phyloP scores from a whole-genome alignment of 331 rosid species.

The Pyrus hybrid region DNA sequence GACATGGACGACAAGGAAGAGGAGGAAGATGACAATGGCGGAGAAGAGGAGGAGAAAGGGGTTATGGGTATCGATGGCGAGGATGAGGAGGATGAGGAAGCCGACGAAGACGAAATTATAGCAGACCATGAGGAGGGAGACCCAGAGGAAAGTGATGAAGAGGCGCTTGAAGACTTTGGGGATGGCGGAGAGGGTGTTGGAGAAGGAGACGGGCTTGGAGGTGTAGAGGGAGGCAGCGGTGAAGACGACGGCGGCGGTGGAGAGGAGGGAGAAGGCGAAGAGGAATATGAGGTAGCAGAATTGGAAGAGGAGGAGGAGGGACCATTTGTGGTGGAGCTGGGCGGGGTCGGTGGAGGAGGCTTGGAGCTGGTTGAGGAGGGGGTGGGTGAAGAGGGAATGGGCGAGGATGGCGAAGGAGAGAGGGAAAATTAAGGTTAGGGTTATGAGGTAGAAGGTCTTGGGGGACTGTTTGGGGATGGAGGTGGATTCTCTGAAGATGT shows the following conservation, averaged over 20 bases:
- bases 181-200: slow-evolving; percentile 66
- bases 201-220: slow-evolving; percentile 69
- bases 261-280: slow-evolving; percentile 84
- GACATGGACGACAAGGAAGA: slow-evolving; percentile 64
- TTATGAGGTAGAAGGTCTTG: slow-evolving; percentile 78
- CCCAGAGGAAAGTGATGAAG: slow-evolving; percentile 82
- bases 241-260: slow-evolving; percentile 96
- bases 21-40: slow-evolving; percentile 13
- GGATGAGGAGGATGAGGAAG: slow-evolving; percentile 32
- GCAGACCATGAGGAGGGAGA: slow-evolving; percentile 57
- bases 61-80: slow-evolving; percentile 49
- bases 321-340: slow-evolving; percentile 61
- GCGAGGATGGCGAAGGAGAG: slow-evolving; percentile 89
- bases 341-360: slow-evolving; percentile 46
- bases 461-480: slow-evolving; percentile 80
- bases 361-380: slow-evolving; percentile 56
- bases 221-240: slow-evolving; percentile 93
- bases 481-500: slow-evolving; percentile 61
- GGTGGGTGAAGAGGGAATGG: slow-evolving; percentile 95
- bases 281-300: slow-evolving; percentile 86
- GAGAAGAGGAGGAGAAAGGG: slow-evolving; percentile 27
- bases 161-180: slow-evolving; percentile 80
- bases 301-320: slow-evolving; percentile 64
- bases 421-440: slow-evolving; percentile 73
- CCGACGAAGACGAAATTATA: slow-evolving; percentile 50